phyloP scores from a whole-genome alignment of 2,329 filamentous ascomycete species.

The Coleophoma crateriformis region DNA sequence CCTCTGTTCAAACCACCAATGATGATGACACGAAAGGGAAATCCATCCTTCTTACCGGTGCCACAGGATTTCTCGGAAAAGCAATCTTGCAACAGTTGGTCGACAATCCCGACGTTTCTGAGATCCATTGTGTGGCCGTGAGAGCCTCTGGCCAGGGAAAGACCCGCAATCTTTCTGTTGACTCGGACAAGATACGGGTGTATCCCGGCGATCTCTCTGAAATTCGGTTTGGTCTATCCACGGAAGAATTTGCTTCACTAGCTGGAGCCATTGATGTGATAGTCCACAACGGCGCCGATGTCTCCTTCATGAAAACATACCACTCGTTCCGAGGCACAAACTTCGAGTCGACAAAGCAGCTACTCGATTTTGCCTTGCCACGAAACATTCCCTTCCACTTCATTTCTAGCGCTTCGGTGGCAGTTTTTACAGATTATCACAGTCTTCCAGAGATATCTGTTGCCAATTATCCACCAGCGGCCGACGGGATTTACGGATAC shows the following conservation, averaged over 20 bases:
- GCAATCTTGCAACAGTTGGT: constrained; percentile 31
- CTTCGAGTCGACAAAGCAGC: constrained; percentile 26
- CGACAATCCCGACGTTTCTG: constrained; percentile 18
- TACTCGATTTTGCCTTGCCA: constrained; percentile 24
- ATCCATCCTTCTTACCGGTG: constrained; percentile 30
- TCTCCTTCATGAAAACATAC: constrained; percentile 31
- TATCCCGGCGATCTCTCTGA: constrained; percentile 30
- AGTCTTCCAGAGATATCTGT: not conserved
- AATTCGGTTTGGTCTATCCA: constrained; percentile 31
- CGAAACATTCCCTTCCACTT: constrained; percentile 28
- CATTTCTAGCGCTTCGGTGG: constrained; percentile 26
- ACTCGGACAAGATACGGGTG: not conserved
- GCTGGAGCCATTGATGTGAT: constrained; percentile 34
- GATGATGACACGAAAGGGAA: not conserved
- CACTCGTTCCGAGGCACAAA: constrained; percentile 26
- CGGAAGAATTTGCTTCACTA: constrained; percentile 21
- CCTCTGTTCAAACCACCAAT: not conserved
- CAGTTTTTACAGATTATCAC: not conserved
- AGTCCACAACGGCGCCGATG: constrained; percentile 44
- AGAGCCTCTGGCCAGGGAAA: constrained; percentile 10
- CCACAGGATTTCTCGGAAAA: constrained; percentile 34
- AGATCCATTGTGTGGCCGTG: constrained; percentile 37
- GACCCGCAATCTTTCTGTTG: constrained; percentile 11
- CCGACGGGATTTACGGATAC: constrained; percentile 26
- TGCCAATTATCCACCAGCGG: constrained; percentile 4